phyloP scores from a whole-genome alignment of 208 protist species.

The Novymonas esmeraldas region DNA sequence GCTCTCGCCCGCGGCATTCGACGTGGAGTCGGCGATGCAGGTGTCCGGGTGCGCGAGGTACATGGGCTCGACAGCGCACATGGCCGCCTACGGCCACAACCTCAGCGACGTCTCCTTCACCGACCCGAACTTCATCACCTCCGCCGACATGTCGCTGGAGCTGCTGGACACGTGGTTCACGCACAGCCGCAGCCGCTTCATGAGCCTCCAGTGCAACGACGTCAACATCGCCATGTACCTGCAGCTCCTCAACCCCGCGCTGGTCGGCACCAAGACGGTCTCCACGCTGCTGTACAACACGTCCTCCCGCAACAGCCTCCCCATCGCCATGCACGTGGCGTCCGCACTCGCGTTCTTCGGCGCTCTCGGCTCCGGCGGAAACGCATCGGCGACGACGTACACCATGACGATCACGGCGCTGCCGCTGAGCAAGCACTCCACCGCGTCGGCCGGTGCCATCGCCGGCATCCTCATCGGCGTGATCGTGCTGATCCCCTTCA shows the following conservation, averaged over 20 bases:
- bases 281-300: conserved; percentile 44
- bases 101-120: conserved; percentile 8
- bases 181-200: conserved; percentile 31
- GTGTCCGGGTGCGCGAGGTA: conserved; percentile 30
- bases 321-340: conserved; percentile 26
- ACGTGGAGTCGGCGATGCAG: conserved; percentile 10
- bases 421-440: conserved; percentile 9
- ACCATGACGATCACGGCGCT: conserved; percentile 27
- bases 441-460: conserved; percentile 9
- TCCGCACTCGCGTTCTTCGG: conserved; percentile 26
- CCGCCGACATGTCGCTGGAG: conserved; percentile 23
- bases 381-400: conserved; percentile 8
- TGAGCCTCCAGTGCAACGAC: conserved; percentile 40
- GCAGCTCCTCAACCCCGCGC: conserved; percentile 21
- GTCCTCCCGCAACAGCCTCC: conserved; percentile 40
- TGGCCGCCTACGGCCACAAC: conserved; percentile 4
- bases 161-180: conserved; percentile 44
- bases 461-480: conserved; percentile 40
- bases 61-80: conserved; percentile 8
- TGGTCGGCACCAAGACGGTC: conserved; percentile 13
- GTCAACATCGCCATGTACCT: background rate
- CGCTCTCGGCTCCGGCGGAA: conserved; percentile 12
- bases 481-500: conserved; percentile 73
- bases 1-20: conserved; percentile 29
- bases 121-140: conserved; percentile 28